Conservation (phyloP, 2,329 filamentous ascomycete genomes). For the Colletotrichum lentis region DNA sequence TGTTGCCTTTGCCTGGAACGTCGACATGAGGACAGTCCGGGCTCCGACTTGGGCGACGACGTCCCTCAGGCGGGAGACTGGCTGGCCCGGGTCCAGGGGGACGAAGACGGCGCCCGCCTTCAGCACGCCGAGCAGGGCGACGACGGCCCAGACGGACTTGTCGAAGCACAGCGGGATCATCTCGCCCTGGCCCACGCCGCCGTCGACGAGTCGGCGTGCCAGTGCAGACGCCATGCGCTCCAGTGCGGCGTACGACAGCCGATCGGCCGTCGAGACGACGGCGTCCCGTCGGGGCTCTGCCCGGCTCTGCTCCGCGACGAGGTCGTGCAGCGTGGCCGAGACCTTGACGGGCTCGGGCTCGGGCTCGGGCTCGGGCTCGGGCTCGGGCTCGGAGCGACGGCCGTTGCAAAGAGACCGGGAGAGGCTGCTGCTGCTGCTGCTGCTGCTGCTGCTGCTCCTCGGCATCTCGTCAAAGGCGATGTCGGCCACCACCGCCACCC, state of each 20-base stretch:
- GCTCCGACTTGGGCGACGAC: slow-evolving; percentile 9
- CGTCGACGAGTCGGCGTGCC: background rate
- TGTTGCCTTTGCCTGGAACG: slow-evolving; percentile 21
- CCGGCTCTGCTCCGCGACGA: background rate
- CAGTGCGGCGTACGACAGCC: slow-evolving; percentile 3
- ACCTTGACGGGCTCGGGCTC: no score
- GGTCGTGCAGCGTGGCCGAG: background rate
- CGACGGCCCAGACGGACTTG: slow-evolving; percentile 30
- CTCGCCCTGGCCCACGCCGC: background rate
- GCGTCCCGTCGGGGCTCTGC: background rate
- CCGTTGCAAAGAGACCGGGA: no score
- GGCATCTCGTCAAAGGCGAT: slow-evolving; percentile 6
- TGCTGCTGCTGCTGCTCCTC: no score
- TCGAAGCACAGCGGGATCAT: slow-evolving; percentile 26
- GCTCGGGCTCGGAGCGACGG: no score
- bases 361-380: no score
- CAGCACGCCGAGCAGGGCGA: slow-evolving; percentile 26
- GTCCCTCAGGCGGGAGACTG: slow-evolving; percentile 18
- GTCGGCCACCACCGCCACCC: background rate
- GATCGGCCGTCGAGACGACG: background rate
- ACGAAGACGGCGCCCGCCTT: slow-evolving; percentile 28
- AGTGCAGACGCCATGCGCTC: slow-evolving; percentile 14
- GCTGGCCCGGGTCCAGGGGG: slow-evolving; percentile 25
- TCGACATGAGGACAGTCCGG: background rate
- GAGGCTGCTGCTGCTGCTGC: no score